A percentile compares a stretch with the other conserved stretches of the same genome.
Conservation (phyloP, 352 stramenopile species). For the Elongisporangium prolatum region DNA sequence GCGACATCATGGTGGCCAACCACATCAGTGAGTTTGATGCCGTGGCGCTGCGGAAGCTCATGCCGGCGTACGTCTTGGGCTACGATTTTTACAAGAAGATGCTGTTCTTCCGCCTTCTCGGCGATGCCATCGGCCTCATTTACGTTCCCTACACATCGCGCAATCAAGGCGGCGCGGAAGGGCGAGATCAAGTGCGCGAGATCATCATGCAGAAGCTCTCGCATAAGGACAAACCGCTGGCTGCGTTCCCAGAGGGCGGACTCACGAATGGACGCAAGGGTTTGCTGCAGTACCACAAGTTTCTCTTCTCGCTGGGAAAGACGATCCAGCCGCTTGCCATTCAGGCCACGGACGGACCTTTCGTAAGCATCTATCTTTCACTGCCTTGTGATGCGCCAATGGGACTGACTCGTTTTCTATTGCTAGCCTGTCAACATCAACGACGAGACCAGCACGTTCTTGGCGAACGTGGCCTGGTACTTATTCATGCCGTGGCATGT, state of each 20-base stretch:
- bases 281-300: conserved; percentile 75
- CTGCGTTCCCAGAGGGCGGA: conserved; percentile 60
- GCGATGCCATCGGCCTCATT: conserved; percentile 55
- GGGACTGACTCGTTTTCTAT: neutral
- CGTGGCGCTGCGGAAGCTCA: conserved; percentile 35
- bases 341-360: conserved; percentile 51
- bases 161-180: conserved; percentile 39
- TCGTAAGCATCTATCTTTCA: conserved; percentile 27
- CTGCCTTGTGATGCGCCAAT: neutral
- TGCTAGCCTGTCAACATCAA: conserved; percentile 75
- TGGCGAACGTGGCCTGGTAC: conserved; percentile 73
- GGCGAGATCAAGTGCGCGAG: conserved; percentile 46
- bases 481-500: conserved; percentile 64
- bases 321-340: conserved; percentile 60
- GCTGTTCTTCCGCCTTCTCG: conserved; percentile 59
- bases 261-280: conserved; percentile 62
- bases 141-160: conserved; percentile 69
- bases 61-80: conserved; percentile 49
- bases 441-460: conserved; percentile 70
- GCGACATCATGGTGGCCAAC: conserved; percentile 61
- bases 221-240: conserved; percentile 43
- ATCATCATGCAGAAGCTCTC: conserved; percentile 59
- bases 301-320: conserved; percentile 67
- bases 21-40: conserved; percentile 77
- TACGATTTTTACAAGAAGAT: conserved; percentile 87